phyloP scores from a whole-genome alignment of 2,329 filamentous ascomycete genomes.

The Colletotrichum endophyticum region DNA sequence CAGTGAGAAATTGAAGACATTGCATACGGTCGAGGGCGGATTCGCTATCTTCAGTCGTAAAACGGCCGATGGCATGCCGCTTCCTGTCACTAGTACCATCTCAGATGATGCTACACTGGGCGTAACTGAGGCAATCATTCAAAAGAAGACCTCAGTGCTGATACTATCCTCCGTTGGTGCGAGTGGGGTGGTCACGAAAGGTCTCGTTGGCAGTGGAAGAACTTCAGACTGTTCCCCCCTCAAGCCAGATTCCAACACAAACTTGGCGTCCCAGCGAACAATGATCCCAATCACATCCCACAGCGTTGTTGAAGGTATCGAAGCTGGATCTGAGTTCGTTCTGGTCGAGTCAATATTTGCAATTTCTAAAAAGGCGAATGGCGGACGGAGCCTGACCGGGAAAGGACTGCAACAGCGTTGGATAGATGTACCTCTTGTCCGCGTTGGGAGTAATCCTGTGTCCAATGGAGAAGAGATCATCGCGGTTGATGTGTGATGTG shows the following conservation, averaged over 20 bases:
- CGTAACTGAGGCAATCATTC: background rate
- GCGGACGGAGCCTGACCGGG: background rate
- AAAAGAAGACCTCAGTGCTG: background rate
- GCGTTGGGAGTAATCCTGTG: background rate
- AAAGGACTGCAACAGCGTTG: background rate
- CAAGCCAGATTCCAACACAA: slow-evolving; percentile 31
- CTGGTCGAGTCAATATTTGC: slow-evolving; percentile 15
- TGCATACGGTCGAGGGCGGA: slow-evolving; percentile 25
- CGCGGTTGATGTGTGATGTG: background rate
- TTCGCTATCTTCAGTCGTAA: slow-evolving; percentile 24
- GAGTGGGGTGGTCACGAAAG: background rate
- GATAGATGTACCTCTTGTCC: background rate
- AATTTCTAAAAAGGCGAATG: background rate
- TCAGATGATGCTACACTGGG: background rate
- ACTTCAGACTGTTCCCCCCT: background rate
- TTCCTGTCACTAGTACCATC: background rate
- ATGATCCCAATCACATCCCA: slow-evolving; percentile 20
- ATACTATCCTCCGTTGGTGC: slow-evolving; percentile 3
- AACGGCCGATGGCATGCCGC: background rate
- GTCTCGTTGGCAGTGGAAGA: background rate
- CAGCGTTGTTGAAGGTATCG: background rate
- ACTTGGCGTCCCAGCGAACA: slow-evolving; percentile 25
- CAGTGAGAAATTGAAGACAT: background rate
- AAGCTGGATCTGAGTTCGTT: background rate
- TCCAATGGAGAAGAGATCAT: background rate